phyloP scores from a whole-genome alignment of 352 stramenopile species.

The Blastocystis sp. region DNA sequence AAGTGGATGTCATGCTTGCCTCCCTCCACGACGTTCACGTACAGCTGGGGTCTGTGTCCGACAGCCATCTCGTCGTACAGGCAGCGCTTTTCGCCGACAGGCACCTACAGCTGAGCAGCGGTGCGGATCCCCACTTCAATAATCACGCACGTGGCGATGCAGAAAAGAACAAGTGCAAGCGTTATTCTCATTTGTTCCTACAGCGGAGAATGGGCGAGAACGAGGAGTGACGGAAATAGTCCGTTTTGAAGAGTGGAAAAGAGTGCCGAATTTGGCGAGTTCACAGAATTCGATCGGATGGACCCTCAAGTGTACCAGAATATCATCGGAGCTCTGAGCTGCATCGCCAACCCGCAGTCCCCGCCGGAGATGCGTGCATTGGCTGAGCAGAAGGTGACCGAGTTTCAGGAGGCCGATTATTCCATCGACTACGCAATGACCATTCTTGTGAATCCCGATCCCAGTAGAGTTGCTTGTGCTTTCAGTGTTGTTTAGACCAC shows the following conservation, averaged over 20 bases:
- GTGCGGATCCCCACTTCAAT: neutral
- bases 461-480: neutral
- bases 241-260: neutral
- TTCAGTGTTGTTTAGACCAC: slow-evolving; percentile 37
- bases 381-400: slow-evolving; percentile 13
- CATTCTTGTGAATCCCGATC: slow-evolving; percentile 6
- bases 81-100: slow-evolving; percentile 38
- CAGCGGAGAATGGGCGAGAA: neutral
- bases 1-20: slow-evolving; percentile 68
- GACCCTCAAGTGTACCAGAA: slow-evolving; percentile 36
- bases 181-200: neutral
- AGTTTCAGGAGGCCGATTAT: slow-evolving; percentile 23
- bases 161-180: neutral
- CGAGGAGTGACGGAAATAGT: neutral
- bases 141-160: slow-evolving; percentile 1
- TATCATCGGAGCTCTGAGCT: slow-evolving; percentile 23
- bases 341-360: neutral
- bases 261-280: neutral
- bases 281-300: slow-evolving; percentile 24
- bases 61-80: slow-evolving; percentile 61
- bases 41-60: slow-evolving; percentile 58
- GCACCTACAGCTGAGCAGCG: neutral
- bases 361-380: slow-evolving; percentile 4
- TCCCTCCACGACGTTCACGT: slow-evolving; percentile 49
- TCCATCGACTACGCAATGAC: slow-evolving; percentile 34